Percentiles rank a stretch among this genome's conserved stretches.
These are phyloP conservation scores for Pseudogymnoascus sp. DNA, from an alignment of 2,329 filamentous ascomycete species.

Conservation along the genomic window DNA sequence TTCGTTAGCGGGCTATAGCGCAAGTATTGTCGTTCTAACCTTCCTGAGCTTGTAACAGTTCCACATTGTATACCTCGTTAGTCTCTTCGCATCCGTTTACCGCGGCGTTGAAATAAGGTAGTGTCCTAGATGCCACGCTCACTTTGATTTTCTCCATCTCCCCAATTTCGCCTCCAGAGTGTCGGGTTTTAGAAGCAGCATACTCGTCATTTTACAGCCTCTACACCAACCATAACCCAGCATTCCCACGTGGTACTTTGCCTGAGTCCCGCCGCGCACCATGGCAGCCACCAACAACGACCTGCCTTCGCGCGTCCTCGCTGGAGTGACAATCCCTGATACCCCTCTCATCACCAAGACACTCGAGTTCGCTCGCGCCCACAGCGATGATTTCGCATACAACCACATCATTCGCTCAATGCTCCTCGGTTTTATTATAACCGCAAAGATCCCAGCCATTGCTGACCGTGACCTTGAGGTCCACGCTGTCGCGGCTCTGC, in stretches of 20 bases:
- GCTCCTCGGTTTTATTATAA: slow-evolving; percentile 32
- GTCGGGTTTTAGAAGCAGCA: not conserved
- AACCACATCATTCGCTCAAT: slow-evolving; percentile 34
- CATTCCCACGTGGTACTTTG: not conserved
- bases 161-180: not conserved
- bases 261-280: not conserved
- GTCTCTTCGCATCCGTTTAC: not conserved
- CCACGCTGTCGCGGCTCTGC: slow-evolving; percentile 33
- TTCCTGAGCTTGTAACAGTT: not conserved
- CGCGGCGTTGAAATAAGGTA: not conserved
- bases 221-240: not conserved
- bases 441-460: slow-evolving; percentile 25
- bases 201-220: not conserved
- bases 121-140: not conserved
- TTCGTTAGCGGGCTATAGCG: not conserved
- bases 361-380: slow-evolving; percentile 26
- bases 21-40: not conserved
- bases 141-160: not conserved
- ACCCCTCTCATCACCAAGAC: slow-evolving; percentile 32
- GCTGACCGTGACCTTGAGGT: slow-evolving; percentile 30
- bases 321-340: slow-evolving; percentile 30
- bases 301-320: slow-evolving; percentile 19
- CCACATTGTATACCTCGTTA: not conserved
- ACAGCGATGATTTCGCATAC: slow-evolving; percentile 29
- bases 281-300: not conserved